Conservation (phyloP, 768 basidiomycete genomes). For the Serendipita indica region DNA sequence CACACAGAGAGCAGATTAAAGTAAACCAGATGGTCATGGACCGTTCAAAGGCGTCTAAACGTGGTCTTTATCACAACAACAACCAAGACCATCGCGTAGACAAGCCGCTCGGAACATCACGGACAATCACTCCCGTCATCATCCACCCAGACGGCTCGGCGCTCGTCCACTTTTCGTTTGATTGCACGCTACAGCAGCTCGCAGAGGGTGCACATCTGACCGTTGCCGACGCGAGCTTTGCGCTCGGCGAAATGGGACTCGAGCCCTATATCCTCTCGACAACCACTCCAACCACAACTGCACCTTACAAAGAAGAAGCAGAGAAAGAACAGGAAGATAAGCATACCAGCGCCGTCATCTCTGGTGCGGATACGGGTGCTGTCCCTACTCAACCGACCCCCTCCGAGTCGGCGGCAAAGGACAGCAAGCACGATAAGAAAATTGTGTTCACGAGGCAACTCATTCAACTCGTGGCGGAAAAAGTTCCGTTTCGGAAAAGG, state of each 20-base stretch:
- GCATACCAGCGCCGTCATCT: not conserved
- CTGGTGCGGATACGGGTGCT: not conserved
- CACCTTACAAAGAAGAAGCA: no score
- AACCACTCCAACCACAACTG: not conserved
- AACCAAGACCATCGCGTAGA: not conserved
- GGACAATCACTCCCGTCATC: not conserved
- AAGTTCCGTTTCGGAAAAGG: not conserved
- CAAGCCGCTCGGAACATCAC: not conserved
- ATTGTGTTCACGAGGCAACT: not conserved
- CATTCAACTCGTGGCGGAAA: not conserved
- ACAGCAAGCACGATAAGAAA: not conserved
- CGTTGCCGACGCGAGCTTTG: not conserved
- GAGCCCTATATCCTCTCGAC: not conserved
- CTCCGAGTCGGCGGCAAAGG: not conserved
- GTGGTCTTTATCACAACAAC: not conserved
- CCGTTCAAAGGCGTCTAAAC: constrained; percentile 2
- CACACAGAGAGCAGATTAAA: not conserved
- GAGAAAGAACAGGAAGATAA: not conserved
- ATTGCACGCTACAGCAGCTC: constrained; percentile 6
- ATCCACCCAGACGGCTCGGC: not conserved
- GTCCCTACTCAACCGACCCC: not conserved
- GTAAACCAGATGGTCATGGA: constrained; percentile 19
- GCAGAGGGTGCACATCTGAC: constrained; percentile 3
- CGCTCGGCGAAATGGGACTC: not conserved
- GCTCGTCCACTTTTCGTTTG: not conserved